These are phyloP conservation scores for Nicotiana rustica DNA, from an alignment of 305 asterid species.

Conservation along the genomic window DNA sequence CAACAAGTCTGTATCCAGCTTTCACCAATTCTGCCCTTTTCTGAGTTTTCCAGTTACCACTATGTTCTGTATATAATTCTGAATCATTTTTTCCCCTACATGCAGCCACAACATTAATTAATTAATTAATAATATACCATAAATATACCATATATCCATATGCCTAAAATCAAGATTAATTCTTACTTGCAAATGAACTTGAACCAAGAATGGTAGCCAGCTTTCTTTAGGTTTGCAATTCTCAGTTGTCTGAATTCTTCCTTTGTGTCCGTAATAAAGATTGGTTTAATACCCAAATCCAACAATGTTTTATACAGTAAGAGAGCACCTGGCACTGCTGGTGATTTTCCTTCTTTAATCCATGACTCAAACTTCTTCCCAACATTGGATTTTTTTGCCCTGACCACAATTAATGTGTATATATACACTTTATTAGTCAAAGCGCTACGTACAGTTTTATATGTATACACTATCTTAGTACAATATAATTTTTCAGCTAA, in stretches of 20 bases:
- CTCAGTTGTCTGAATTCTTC: constrained; percentile 31
- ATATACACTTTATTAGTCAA: too few relatives aligned
- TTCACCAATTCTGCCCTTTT: constrained; percentile 39
- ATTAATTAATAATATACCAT: background rate
- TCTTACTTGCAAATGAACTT: constrained; percentile 44
- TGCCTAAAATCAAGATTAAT: background rate
- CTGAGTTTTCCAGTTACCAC: constrained; percentile 36
- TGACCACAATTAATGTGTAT: background rate
- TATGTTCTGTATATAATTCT: background rate
- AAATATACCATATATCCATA: background rate
- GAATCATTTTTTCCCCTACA: constrained; percentile 38
- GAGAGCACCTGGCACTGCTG: constrained; percentile 36
- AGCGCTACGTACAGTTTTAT: too few relatives aligned
- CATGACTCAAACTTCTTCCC: constrained; percentile 35
- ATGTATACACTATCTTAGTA: background rate
- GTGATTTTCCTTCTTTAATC: constrained; percentile 41
- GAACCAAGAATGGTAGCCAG: constrained; percentile 40
- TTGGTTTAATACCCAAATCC: constrained; percentile 40
- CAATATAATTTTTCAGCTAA: background rate
- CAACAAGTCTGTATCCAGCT: constrained; percentile 39
- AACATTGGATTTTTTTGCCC: constrained; percentile 30
- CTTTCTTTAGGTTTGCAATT: constrained; percentile 33
- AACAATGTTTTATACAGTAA: constrained; percentile 32
- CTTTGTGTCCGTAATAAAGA: constrained; percentile 39
- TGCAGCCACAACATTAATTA: background rate